These are phyloP conservation scores for Citrus inodora DNA, from an alignment of 345 rosid species.

Conservation along the genomic window DNA sequence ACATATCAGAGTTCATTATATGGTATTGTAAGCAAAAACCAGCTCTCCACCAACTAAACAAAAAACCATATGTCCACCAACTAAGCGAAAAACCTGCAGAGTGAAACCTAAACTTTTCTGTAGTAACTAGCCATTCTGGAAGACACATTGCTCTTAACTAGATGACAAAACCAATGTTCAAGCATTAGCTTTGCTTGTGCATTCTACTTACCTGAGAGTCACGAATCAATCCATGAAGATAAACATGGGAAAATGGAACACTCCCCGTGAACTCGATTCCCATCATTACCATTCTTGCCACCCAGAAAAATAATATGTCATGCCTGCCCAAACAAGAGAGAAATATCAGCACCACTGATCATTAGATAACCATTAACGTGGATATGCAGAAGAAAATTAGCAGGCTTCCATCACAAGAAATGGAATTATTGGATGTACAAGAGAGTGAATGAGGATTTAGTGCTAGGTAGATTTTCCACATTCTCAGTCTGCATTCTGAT, in stretches of 20 bases:
- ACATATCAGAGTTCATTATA: neutral
- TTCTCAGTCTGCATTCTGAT: neutral
- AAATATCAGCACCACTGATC: conserved; percentile 10
- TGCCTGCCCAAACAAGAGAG: conserved; percentile 66
- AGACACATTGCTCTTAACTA: conserved; percentile 4
- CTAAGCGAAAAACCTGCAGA: neutral
- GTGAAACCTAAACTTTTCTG: neutral
- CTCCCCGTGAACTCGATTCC: conserved; percentile 96
- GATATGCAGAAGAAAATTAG: neutral
- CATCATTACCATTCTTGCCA: conserved; percentile 99
- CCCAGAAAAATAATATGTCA: conserved; percentile 99
- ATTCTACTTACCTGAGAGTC: conserved; percentile 73
- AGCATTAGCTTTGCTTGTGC: neutral
- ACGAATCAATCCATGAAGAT: conserved; percentile 93
- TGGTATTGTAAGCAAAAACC: neutral
- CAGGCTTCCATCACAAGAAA: neutral
- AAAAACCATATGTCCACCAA: neutral
- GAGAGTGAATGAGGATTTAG: neutral
- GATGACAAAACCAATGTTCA: neutral
- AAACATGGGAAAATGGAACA: conserved; percentile 83
- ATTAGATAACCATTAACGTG: neutral
- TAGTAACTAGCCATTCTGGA: neutral
- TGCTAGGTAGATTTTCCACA: neutral
- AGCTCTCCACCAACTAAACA: neutral
- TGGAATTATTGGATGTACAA: neutral